phyloP scores from a whole-genome alignment of 1,284 basidiomycete genomes.

The Pseudozyma sp. region DNA sequence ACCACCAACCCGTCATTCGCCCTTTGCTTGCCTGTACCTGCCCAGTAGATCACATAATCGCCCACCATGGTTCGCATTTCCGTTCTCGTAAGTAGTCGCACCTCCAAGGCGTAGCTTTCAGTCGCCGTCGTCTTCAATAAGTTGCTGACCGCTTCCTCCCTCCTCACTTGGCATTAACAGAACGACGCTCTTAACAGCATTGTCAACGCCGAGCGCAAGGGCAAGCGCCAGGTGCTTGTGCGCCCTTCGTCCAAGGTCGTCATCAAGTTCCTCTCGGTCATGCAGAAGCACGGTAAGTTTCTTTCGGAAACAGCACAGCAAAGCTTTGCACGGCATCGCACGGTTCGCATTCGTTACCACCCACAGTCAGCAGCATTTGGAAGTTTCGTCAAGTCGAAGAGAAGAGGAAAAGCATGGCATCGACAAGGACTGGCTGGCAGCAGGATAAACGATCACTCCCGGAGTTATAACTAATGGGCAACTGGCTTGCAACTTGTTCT shows the following conservation, averaged over 20 bases:
- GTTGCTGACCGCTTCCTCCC: background rate
- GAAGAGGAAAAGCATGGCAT: background rate
- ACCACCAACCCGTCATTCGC: slow-evolving; percentile 15
- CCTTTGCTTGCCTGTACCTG: slow-evolving; percentile 47
- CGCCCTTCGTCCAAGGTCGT: slow-evolving; percentile 69
- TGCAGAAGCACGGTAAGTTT: slow-evolving; percentile 69
- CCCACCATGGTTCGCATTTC: slow-evolving; percentile 67
- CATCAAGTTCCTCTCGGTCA: slow-evolving; percentile 68
- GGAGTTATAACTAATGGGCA: slow-evolving; percentile 69
- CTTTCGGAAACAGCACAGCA: background rate
- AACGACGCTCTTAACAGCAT: slow-evolving; percentile 69
- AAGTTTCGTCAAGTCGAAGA: background rate
- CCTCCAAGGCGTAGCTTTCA: too few species aligned
- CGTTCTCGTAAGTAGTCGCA: slow-evolving; percentile 61
- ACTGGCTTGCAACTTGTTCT: slow-evolving; percentile 33
- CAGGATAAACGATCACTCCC: slow-evolving; percentile 10
- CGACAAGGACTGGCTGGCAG: background rate
- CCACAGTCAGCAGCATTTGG: background rate
- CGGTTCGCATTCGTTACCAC: too few species aligned
- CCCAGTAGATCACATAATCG: slow-evolving; percentile 60
- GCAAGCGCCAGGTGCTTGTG: slow-evolving; percentile 68
- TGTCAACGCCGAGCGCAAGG: slow-evolving; percentile 69
- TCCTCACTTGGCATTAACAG: slow-evolving; percentile 14
- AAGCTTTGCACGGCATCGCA: slow-evolving; percentile 5
- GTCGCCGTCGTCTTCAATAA: background rate